Evolutionary conservation across 495 filamentous ascomycete genomes (phyloP).

Genomic region (Paragyromitra xinjiangensis): DNA sequence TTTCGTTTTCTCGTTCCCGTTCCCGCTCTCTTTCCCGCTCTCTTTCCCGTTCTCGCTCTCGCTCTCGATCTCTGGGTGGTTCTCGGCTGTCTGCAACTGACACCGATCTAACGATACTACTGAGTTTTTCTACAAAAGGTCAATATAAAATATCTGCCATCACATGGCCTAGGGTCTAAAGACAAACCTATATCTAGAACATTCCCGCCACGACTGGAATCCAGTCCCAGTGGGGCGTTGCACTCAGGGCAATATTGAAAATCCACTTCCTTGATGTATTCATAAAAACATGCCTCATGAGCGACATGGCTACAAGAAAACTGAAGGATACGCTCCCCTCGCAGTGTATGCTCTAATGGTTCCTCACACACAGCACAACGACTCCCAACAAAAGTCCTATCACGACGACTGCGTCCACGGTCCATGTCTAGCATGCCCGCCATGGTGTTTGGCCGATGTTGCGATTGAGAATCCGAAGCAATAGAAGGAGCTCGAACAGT

Average conservation of each 20-base stretch:
- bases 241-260: constrained; percentile 95
- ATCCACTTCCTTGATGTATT: constrained; percentile 95
- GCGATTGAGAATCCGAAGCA: constrained; percentile 52
- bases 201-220: constrained; percentile 95
- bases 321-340: constrained; percentile 93
- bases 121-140: constrained; percentile 80
- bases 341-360: constrained; percentile 93
- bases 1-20: constrained; percentile 57
- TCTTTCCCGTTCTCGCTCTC: constrained; percentile 55
- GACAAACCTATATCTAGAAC: constrained; percentile 88
- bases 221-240: constrained; percentile 88
- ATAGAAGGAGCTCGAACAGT: constrained; percentile 51
- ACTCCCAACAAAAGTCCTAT: constrained; percentile 93
- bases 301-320: constrained; percentile 96
- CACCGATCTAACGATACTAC: constrained; percentile 88
- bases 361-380: constrained; percentile 98
- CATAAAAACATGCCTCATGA: constrained; percentile 99
- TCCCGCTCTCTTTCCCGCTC: constrained; percentile 56
- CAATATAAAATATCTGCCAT: constrained; percentile 28
- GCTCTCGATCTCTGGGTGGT: constrained; percentile 57
- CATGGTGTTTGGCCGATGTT: constrained; percentile 63
- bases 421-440: constrained; percentile 81
- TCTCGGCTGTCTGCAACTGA: constrained; percentile 70
- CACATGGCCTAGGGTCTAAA: constrained; percentile 1
- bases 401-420: constrained; percentile 79